Evolutionary conservation across 164 flowering plant species (phyloP).

Genomic region (Sextonia rubra): DNA sequence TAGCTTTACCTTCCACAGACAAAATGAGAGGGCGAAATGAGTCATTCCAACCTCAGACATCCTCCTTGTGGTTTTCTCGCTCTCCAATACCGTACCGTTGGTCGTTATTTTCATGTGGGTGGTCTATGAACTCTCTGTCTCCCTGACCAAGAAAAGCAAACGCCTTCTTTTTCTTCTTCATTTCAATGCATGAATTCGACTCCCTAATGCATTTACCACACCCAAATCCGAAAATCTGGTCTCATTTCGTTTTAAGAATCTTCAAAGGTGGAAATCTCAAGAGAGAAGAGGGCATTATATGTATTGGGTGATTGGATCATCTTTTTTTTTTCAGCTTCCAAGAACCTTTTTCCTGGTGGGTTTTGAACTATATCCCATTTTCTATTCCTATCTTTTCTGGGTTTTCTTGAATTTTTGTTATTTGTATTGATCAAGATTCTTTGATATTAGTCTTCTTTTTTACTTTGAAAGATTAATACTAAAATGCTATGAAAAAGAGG

Average conservation of each 20-base stretch:
- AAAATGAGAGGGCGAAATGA: too few species aligned
- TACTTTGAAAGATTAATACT: not conserved
- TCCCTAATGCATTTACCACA: not conserved
- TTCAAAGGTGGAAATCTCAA: not conserved
- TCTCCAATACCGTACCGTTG: too few species aligned
- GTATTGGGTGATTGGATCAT: not conserved
- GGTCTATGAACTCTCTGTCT: constrained; percentile 1
- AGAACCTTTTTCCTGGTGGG: not conserved
- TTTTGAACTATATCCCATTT: not conserved
- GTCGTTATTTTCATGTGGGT: not conserved
- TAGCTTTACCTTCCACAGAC: too few species aligned
- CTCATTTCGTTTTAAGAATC: not conserved
- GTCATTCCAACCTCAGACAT: too few species aligned
- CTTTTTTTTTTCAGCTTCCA: not conserved
- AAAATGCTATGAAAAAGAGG: not conserved
- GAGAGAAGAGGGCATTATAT: not conserved
- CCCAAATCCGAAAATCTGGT: not conserved
- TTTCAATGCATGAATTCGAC: too few species aligned
- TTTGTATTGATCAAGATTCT: not conserved
- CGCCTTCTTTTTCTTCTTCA: not conserved
- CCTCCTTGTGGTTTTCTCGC: too few species aligned
- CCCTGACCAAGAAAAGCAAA: not conserved
- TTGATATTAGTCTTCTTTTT: not conserved
- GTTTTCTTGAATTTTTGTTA: constrained; percentile 1
- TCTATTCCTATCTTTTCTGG: not conserved